Conservation (phyloP, 257 asterid genomes). For the Ophiorrhiza pumila region DNA sequence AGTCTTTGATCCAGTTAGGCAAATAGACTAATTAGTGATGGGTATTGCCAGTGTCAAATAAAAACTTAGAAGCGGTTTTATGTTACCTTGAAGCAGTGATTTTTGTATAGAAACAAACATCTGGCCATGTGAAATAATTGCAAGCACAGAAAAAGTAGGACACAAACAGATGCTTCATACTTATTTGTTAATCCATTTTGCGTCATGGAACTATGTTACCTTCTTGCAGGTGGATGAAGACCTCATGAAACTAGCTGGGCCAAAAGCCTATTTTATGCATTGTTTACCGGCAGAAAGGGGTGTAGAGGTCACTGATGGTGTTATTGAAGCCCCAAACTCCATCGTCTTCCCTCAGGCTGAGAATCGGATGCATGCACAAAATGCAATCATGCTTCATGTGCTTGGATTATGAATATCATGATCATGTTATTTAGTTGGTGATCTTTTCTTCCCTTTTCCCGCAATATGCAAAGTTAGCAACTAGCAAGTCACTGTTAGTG, state of each 20-base stretch:
- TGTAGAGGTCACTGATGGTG: slow-evolving; percentile 72
- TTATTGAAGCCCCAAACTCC: slow-evolving; percentile 77
- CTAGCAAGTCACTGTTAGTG: background rate
- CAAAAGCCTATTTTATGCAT: slow-evolving; percentile 80
- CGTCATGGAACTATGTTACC: too few relatives aligned
- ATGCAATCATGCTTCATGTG: slow-evolving; percentile 88
- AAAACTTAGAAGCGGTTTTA: too few relatives aligned
- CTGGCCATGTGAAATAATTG: too few relatives aligned
- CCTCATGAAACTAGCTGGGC: slow-evolving; percentile 85
- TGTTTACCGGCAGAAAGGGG: slow-evolving; percentile 95
- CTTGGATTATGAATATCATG: slow-evolving; percentile 50
- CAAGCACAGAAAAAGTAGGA: background rate
- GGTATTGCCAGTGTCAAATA: background rate
- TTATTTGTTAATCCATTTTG: too few relatives aligned
- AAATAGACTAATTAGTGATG: background rate
- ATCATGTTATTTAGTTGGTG: background rate
- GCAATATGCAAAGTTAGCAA: background rate
- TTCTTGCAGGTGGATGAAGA: slow-evolving; percentile 73
- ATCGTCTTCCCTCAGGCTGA: slow-evolving; percentile 90
- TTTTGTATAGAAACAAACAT: background rate
- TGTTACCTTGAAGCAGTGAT: background rate
- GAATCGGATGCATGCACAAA: slow-evolving; percentile 93
- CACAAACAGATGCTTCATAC: background rate
- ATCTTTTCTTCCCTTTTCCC: background rate
- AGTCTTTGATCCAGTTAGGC: too few relatives aligned